Conservation (phyloP, 176 grass and related monocot genomes). For the Luzula sylvatica region DNA sequence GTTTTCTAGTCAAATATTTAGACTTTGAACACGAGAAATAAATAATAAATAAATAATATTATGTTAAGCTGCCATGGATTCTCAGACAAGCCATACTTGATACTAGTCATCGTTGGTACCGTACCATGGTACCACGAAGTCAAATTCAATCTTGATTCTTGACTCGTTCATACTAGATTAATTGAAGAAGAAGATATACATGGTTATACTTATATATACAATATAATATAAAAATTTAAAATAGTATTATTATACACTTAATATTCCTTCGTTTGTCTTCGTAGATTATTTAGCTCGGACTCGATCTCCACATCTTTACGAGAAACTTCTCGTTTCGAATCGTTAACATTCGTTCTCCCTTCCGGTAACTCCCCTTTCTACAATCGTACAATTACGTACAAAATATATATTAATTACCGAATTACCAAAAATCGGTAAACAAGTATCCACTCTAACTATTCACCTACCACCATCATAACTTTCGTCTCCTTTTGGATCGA, state of each 20-base stretch:
- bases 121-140: too few species aligned
- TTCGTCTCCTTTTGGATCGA: not conserved
- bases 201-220: too few species aligned
- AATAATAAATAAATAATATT: too few species aligned
- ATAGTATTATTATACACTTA: conserved; percentile 13
- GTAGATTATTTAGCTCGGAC: conserved; percentile 65
- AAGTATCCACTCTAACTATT: not conserved
- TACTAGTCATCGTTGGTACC: too few species aligned
- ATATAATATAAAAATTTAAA: not conserved
- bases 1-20: too few species aligned
- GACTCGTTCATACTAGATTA: too few species aligned
- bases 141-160: too few species aligned
- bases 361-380: conserved; percentile 89
- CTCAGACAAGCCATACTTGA: too few species aligned
- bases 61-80: too few species aligned
- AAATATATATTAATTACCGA: not conserved
- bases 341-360: conserved; percentile 41
- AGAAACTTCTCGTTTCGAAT: conserved; percentile 6
- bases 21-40: too few species aligned
- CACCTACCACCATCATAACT: conserved; percentile 3
- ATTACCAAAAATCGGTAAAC: not conserved
- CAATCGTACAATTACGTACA: conserved; percentile 15
- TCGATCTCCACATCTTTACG: conserved; percentile 55
- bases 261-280: conserved; percentile 57
- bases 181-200: too few species aligned